Conservation (phyloP, 352 stramenopile genomes). For the Phytopythium cucurbitacearum region DNA sequence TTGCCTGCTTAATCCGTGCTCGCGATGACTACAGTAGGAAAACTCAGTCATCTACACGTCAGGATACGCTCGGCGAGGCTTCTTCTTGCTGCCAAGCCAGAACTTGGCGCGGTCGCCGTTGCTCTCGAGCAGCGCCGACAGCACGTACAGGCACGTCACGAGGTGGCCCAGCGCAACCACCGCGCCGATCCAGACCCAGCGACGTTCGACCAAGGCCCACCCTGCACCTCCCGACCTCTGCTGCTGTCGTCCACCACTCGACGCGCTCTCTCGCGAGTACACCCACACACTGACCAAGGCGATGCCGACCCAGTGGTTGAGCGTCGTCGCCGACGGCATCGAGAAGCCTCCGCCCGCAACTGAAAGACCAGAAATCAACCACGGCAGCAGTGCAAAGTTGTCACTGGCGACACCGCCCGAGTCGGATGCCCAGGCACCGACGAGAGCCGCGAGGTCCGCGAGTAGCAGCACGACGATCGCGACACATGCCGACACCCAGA, state of each 20-base stretch:
- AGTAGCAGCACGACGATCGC: slow-evolving; percentile 49
- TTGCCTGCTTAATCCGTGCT: no score
- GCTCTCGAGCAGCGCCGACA: slow-evolving; percentile 69
- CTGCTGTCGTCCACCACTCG: neutral
- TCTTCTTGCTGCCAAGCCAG: slow-evolving; percentile 39
- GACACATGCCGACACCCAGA: slow-evolving; percentile 42
- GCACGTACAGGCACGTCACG: slow-evolving; percentile 55
- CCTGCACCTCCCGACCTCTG: slow-evolving; percentile 1
- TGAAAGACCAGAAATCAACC: slow-evolving; percentile 6
- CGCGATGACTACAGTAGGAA: neutral
- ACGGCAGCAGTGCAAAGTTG: slow-evolving; percentile 31
- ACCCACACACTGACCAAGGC: slow-evolving; percentile 50
- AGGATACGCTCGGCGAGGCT: neutral
- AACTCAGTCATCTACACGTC: neutral
- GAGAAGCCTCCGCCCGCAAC: slow-evolving; percentile 1
- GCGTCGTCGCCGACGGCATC: slow-evolving; percentile 15
- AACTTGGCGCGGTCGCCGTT: slow-evolving; percentile 63
- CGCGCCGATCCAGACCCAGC: slow-evolving; percentile 5
- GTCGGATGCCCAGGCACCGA: slow-evolving; percentile 14
- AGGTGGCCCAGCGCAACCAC: slow-evolving; percentile 43
- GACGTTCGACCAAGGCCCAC: neutral
- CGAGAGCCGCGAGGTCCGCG: slow-evolving; percentile 48
- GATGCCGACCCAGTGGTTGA: slow-evolving; percentile 51
- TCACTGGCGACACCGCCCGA: slow-evolving; percentile 12
- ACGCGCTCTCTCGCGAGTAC: slow-evolving; percentile 31